Base-by-base conservation (phyloP, 2,329 filamentous ascomycete genomes). In the Cladosporium sp. region DNA sequence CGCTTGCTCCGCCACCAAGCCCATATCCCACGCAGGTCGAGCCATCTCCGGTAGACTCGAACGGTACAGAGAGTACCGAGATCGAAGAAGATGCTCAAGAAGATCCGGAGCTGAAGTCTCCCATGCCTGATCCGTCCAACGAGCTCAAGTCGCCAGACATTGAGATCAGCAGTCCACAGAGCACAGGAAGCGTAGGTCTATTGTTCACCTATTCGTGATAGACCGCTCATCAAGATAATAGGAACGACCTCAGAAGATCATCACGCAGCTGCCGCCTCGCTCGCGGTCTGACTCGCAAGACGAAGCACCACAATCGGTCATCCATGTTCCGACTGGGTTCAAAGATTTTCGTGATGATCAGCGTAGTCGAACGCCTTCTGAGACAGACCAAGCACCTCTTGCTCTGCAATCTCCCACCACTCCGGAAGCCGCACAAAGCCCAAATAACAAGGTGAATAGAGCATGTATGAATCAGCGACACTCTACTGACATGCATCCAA, bases 311-410 rank as follows among this genome's bases (percentile, higher is more conserved):
- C 82, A 90, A 54, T 97, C 92, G 1, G 92, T 96, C 56, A 96
- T 97, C 64, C 92, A 96, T 78, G 90, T 90, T 15, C 91, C 92
- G 0, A 81, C 90, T 62, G 90, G 88, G 61, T 97, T 94, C 73
- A 82, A 84, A 57, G 83, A 83, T 65, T 96, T 94, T 17, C 39
- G 40, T 3, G 52, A 55, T 3, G 52, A 40, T 10, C 40, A 55
- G 28, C 45, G 22, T 3, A 55, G n/a, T 45, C 58, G 15, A 50
- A 20, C 32, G 42, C 52, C 45, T 28, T 44, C 50, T 22, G 35
- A 25, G 54, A 60, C 48, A 50, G 58, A 20, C 62, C 66, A 15
- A 58, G 59, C 44, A 57, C 62, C 19, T 58, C 61, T 9, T 61
- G 64, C 36, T 56, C 56, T 77, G 32, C 71, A 68, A 17, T 73